Evolutionary conservation across 1,284 basidiomycete species (phyloP).

Genomic region (Cutaneotrichosporon arboriforme): DNA sequence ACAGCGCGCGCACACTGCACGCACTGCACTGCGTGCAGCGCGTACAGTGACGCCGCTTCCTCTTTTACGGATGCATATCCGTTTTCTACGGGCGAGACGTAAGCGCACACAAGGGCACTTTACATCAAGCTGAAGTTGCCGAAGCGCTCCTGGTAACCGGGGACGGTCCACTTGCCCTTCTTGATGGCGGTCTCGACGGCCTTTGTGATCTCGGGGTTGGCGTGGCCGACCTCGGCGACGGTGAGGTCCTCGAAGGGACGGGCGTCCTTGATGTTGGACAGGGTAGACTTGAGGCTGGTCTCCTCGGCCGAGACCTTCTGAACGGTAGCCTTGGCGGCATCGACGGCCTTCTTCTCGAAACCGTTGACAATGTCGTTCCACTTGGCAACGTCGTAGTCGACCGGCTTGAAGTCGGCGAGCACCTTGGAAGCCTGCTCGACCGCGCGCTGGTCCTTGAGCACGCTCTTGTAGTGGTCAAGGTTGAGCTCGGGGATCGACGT

Average conservation of each 20-base stretch:
- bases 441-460: slow-evolving; percentile 88
- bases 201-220: slow-evolving; percentile 87
- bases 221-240: slow-evolving; percentile 83
- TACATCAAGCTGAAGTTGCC: slow-evolving; percentile 86
- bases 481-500: slow-evolving; percentile 64
- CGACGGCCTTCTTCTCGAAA: slow-evolving; percentile 94
- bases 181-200: slow-evolving; percentile 91
- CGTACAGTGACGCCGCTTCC: no score
- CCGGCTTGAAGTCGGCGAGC: slow-evolving; percentile 84
- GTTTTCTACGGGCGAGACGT: slow-evolving; percentile 3
- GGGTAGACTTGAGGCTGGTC: slow-evolving; percentile 84
- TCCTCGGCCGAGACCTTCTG: slow-evolving; percentile 89
- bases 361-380: slow-evolving; percentile 95
- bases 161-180: slow-evolving; percentile 98
- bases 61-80: slow-evolving; percentile 6
- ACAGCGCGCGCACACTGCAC: background rate
- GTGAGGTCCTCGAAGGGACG: slow-evolving; percentile 97
- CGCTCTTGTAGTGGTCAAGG: slow-evolving; percentile 81
- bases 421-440: slow-evolving; percentile 91
- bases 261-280: slow-evolving; percentile 95
- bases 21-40: background rate
- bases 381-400: slow-evolving; percentile 87
- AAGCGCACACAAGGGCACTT: background rate
- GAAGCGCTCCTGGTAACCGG: slow-evolving; percentile 80
- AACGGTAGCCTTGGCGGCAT: slow-evolving; percentile 84